A percentile compares a stretch with the other conserved stretches of the same genome.
These are phyloP conservation scores for Monilinia polystroma DNA, from an alignment of 2,329 filamentous ascomycete species.

Conservation along the genomic window DNA sequence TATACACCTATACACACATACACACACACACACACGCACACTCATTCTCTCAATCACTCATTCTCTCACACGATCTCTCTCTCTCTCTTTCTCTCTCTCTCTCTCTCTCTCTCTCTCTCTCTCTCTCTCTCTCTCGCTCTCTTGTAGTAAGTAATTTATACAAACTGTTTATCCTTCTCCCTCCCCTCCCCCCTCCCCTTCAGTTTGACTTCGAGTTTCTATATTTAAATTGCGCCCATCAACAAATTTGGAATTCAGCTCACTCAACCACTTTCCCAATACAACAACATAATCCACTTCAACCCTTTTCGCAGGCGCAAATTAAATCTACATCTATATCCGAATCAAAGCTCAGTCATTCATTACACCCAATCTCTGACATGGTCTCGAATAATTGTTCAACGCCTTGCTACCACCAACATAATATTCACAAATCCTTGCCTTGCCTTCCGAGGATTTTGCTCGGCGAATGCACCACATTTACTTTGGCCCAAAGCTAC, in stretches of 20 bases:
- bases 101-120: neutral
- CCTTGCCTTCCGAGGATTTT: conserved; percentile 27
- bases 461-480: conserved; percentile 27
- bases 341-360: conserved; percentile 5
- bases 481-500: conserved; percentile 12
- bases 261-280: neutral
- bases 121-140: neutral
- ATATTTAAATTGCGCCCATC: conserved; percentile 20
- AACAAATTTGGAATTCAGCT: conserved; percentile 9
- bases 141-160: conserved; percentile 5
- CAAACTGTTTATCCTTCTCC: neutral
- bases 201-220: neutral
- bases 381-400: neutral
- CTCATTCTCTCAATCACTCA: no score
- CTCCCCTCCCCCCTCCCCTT: neutral
- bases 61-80: no score
- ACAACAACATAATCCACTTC: neutral
- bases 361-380: neutral
- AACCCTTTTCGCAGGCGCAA: neutral
- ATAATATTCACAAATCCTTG: neutral
- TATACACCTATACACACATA: no score
- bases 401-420: conserved; percentile 13
- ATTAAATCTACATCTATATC: neutral
- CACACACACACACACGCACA: no score
- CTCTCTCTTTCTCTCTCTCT: no score